Evolutionary conservation across 2,329 filamentous ascomycete genomes (phyloP).

Genomic region (Apiospora aurea): DNA sequence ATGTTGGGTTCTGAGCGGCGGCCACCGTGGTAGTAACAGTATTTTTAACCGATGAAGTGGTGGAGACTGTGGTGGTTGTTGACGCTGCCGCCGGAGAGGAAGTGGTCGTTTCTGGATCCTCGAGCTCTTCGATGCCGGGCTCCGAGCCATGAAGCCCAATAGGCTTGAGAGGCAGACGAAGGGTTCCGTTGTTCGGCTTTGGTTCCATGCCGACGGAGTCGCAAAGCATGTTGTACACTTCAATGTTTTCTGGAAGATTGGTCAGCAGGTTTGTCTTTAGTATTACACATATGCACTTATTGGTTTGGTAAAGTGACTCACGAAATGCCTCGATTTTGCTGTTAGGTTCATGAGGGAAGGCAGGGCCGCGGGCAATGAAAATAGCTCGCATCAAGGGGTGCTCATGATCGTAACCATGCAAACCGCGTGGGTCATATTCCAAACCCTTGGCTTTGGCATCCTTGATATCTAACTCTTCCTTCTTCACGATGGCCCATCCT

Average conservation of each 20-base stretch:
- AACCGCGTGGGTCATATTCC: conserved; percentile 79
- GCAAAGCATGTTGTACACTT: conserved; percentile 94
- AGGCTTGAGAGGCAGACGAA: conserved; percentile 73
- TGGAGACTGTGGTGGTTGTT: background rate
- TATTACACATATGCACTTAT: background rate
- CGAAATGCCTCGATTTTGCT: conserved; percentile 83
- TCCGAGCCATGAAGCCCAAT: conserved; percentile 64
- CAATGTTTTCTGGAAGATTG: conserved; percentile 75
- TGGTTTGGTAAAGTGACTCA: conserved; percentile 60
- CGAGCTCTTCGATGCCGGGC: conserved; percentile 52
- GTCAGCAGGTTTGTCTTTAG: background rate
- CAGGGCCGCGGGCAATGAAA: conserved; percentile 89
- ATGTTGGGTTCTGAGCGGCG: background rate
- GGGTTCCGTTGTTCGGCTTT: conserved; percentile 84
- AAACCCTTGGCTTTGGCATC: conserved; percentile 68
- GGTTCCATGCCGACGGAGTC: conserved; percentile 81
- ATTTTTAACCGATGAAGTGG: background rate
- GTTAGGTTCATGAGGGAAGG: conserved; percentile 85
- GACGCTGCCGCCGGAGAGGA: conserved; percentile 25
- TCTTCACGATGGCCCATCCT: conserved; percentile 90
- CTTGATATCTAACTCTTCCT: conserved; percentile 77
- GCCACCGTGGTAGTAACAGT: background rate
- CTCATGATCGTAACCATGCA: conserved; percentile 95
- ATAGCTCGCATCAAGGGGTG: conserved; percentile 96
- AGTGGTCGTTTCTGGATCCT: conserved; percentile 55